A percentile compares a stretch with the other conserved stretches of the same genome.
Conservation (phyloP, 2,329 filamentous ascomycete genomes). For the Biscogniauxia marginata region DNA sequence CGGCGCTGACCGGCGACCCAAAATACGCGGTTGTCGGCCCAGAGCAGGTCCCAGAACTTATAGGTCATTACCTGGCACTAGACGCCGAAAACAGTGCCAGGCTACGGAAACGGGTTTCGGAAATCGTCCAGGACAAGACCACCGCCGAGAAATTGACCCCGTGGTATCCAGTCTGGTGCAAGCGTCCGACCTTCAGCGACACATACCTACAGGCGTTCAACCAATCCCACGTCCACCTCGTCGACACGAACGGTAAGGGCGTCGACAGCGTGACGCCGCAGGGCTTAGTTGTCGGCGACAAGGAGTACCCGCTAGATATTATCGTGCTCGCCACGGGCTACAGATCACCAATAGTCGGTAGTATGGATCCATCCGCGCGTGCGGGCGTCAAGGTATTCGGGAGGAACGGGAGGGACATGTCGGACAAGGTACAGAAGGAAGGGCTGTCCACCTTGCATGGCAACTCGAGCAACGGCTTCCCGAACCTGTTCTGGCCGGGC, state of each 20-base stretch:
- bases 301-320: slow-evolving; percentile 44
- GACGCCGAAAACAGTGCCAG: slow-evolving; percentile 44
- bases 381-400: slow-evolving; percentile 27
- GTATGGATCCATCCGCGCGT: slow-evolving; percentile 42
- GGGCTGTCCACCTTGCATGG: slow-evolving; percentile 54
- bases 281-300: slow-evolving; percentile 46
- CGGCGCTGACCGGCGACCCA: slow-evolving; percentile 37
- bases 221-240: slow-evolving; percentile 52
- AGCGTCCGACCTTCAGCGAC: slow-evolving; percentile 62
- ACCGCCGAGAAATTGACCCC: slow-evolving; percentile 49
- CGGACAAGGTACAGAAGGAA: slow-evolving; percentile 25
- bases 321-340: slow-evolving; percentile 40
- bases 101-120: slow-evolving; percentile 46
- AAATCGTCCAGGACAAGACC: slow-evolving; percentile 49
- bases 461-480: slow-evolving; percentile 46
- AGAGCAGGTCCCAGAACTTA: slow-evolving; percentile 37
- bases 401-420: slow-evolving; percentile 19
- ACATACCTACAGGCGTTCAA: slow-evolving; percentile 61
- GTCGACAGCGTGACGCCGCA: slow-evolving; percentile 43
- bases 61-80: slow-evolving; percentile 36
- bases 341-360: slow-evolving; percentile 41
- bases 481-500: slow-evolving; percentile 53
- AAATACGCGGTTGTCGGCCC: slow-evolving; percentile 31
- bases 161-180: slow-evolving; percentile 59
- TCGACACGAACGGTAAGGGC: slow-evolving; percentile 58